phyloP scores from a whole-genome alignment of 164 flowering plant species.

The Stephania cephalantha region DNA sequence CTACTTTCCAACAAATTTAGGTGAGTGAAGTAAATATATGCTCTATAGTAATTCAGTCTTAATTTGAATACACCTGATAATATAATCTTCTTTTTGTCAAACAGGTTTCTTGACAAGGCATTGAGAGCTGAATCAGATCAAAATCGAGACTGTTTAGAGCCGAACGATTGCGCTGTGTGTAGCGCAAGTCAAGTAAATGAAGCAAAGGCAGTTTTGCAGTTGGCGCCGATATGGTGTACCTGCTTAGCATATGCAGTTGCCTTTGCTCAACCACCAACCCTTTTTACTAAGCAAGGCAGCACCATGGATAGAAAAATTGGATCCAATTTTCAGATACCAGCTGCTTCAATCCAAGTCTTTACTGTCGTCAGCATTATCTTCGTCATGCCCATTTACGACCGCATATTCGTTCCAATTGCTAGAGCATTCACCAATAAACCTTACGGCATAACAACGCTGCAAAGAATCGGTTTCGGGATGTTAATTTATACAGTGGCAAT shows the following conservation, averaged over 20 bases:
- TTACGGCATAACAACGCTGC: conserved; percentile 12
- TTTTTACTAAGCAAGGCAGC: conserved; percentile 14
- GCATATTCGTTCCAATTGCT: conserved; percentile 7
- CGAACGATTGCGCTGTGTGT: conserved; percentile 1
- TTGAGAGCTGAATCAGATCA: conserved; percentile 3
- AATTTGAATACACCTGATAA: neutral
- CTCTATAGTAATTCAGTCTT: neutral
- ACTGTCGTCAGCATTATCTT: neutral
- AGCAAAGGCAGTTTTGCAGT: conserved; percentile 6
- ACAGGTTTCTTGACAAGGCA: conserved; percentile 16
- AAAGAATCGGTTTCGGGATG: conserved; percentile 13
- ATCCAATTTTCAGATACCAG: conserved; percentile 7
- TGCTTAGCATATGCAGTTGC: conserved; percentile 11
- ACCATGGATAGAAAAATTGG: conserved; percentile 15
- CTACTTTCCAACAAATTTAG: conserved; percentile 1
- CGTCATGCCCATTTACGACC: conserved; percentile 5
- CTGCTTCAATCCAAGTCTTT: conserved; percentile 12
- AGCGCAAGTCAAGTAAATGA: conserved; percentile 13
- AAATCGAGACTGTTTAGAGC: neutral
- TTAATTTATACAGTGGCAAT: conserved; percentile 6
- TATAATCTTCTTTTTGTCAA: neutral
- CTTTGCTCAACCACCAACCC: conserved; percentile 9
- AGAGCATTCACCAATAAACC: conserved; percentile 4
- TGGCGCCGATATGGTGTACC: conserved; percentile 15
- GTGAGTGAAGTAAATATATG: conserved; percentile 1